phyloP scores from a whole-genome alignment of 2,329 filamentous ascomycete genomes.

The Colletotrichum sp. region DNA sequence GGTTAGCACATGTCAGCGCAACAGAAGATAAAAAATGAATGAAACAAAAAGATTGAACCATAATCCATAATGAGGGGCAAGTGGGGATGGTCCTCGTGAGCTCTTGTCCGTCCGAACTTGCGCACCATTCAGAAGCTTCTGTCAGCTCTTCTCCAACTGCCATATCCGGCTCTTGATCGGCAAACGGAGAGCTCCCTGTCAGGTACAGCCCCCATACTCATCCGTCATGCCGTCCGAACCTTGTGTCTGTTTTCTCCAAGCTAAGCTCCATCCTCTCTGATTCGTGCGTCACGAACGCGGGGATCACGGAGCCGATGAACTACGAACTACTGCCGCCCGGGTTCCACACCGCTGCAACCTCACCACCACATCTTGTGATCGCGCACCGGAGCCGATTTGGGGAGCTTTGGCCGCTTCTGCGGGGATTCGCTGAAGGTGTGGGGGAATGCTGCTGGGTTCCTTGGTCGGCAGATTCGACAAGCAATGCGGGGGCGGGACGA shows the following conservation, averaged over 20 bases:
- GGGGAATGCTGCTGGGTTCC: background rate
- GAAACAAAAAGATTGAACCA: background rate
- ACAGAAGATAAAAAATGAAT: background rate
- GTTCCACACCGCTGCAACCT: slow-evolving; percentile 2
- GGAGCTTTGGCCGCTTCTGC: background rate
- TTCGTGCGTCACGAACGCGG: background rate
- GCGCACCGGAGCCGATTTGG: background rate
- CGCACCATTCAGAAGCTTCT: slow-evolving; percentile 10
- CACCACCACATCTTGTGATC: slow-evolving; percentile 5
- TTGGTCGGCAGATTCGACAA: slow-evolving; percentile 9
- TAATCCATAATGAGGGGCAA: background rate
- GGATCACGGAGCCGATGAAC: slow-evolving; percentile 19
- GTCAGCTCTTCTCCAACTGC: background rate
- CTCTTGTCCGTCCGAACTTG: slow-evolving; percentile 11
- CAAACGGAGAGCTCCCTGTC: background rate
- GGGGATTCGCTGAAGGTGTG: background rate
- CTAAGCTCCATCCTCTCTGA: background rate
- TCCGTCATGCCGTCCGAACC: background rate
- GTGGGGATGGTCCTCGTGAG: background rate
- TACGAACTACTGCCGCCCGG: background rate
- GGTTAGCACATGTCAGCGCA: background rate
- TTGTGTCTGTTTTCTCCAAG: background rate
- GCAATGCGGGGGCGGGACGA: slow-evolving; percentile 18
- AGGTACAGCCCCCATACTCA: background rate
- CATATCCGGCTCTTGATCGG: background rate